Percentiles rank a stretch among this genome's conserved stretches.
These are phyloP conservation scores for Dipteronia sinensis DNA, from an alignment of 345 rosid genomes.

Conservation along the genomic window DNA sequence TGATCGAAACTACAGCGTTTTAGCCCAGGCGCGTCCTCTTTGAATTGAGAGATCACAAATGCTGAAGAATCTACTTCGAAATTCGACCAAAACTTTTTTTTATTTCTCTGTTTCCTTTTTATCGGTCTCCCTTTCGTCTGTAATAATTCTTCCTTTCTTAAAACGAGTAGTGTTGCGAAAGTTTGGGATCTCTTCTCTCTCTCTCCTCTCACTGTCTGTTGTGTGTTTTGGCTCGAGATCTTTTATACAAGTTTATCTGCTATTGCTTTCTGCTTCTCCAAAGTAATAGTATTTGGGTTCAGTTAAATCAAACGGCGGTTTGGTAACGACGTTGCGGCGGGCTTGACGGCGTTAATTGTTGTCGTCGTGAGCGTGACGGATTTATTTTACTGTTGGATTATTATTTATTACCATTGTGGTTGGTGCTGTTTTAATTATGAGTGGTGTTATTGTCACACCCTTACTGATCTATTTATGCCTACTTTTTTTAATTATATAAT, in stretches of 20 bases:
- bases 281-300: slow-evolving; percentile 19
- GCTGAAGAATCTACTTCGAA: slow-evolving; percentile 35
- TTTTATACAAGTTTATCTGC: slow-evolving; percentile 39
- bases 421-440: too few species aligned
- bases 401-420: too few species aligned
- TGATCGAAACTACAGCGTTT: neutral
- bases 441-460: too few species aligned
- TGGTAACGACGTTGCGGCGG: slow-evolving; percentile 49
- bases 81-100: slow-evolving; percentile 19
- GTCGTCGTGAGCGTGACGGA: slow-evolving; percentile 15
- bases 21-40: neutral
- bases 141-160: neutral
- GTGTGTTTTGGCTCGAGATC: slow-evolving; percentile 34
- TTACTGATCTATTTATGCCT: too few species aligned
- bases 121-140: slow-evolving; percentile 15
- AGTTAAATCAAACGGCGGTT: slow-evolving; percentile 42
- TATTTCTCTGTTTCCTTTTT: neutral
- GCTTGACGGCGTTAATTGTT: slow-evolving; percentile 41
- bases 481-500: too few species aligned
- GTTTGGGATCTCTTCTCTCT: slow-evolving; percentile 24
- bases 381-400: neutral
- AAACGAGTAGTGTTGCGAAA: slow-evolving; percentile 26
- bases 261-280: slow-evolving; percentile 15
- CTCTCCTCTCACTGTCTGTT: slow-evolving; percentile 19
- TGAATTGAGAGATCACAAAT: slow-evolving; percentile 21